phyloP scores from a whole-genome alignment of 805 yeast species.

The Myxozyma monticola region DNA sequence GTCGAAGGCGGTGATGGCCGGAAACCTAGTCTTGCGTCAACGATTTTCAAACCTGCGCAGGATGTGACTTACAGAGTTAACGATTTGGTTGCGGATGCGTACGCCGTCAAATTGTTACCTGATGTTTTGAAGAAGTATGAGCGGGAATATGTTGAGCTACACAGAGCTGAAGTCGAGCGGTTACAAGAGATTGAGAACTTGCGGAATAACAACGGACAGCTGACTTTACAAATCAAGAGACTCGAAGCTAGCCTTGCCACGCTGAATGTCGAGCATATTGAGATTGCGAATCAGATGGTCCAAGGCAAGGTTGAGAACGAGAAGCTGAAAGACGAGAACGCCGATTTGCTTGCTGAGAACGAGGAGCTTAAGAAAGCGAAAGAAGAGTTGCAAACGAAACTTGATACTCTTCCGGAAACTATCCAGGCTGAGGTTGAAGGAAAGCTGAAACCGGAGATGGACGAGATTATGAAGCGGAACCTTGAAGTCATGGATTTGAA shows the following conservation, averaged over 20 bases:
- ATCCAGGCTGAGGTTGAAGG: slow-evolving; percentile 37
- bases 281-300: slow-evolving; percentile 83
- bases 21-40: slow-evolving; percentile 20
- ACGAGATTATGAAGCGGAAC: slow-evolving; percentile 60
- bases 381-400: slow-evolving; percentile 44
- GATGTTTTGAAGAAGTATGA: slow-evolving; percentile 67
- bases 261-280: slow-evolving; percentile 79
- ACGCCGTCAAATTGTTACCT: slow-evolving; percentile 71
- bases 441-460: slow-evolving; percentile 50
- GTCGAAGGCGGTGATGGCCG: slow-evolving; percentile 39
- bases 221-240: slow-evolving; percentile 69
- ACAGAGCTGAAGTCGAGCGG: slow-evolving; percentile 63
- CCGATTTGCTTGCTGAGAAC: slow-evolving; percentile 54
- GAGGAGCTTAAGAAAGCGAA: slow-evolving; percentile 49
- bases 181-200: slow-evolving; percentile 60
- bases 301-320: slow-evolving; percentile 74
- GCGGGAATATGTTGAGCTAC: slow-evolving; percentile 74
- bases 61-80: slow-evolving; percentile 58
- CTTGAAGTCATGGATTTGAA: slow-evolving; percentile 66
- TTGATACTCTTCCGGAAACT: slow-evolving; percentile 30
- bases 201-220: slow-evolving; percentile 64
- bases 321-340: slow-evolving; percentile 71
- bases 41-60: slow-evolving; percentile 5
- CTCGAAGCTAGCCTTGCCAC: slow-evolving; percentile 68
- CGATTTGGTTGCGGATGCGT: slow-evolving; percentile 74